Evolutionary conservation across 2,329 filamentous ascomycete genomes (phyloP), one percentile per base, ranked within the genome.

Genomic region (Orbilia javanica): DNA sequence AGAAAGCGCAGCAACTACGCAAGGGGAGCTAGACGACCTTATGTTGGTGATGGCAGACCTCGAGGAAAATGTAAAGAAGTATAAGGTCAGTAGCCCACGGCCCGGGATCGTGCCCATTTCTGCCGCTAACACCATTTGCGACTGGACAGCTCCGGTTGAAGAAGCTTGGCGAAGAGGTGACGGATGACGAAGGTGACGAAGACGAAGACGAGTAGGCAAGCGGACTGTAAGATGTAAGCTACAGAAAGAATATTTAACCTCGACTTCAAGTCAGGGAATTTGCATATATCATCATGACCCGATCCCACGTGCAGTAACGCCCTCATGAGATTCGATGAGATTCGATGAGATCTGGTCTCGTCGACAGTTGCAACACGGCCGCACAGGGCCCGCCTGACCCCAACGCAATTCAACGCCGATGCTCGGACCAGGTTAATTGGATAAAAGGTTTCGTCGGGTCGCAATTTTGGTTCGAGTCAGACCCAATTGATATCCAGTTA

Each of bases 41-140:
- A 85, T 96, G 39, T 92, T 95, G 85, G 90, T 96, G 4, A 93
- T 94, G 84, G 90, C 89, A 13, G 93, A 96, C 82, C 83, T 94
- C 18, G 93, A 96, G 84, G 91, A 93, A 67, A 95, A 94, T 85
- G 86, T 90, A 60, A 87, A 88, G 48, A 89, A 89, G 81, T 93
- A 95, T 82, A 95, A 93, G 87, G 91, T 92, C 84, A 80, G 87
- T 83, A 44, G 44, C 20, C 42, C 6, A 74, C 25, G 44, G 44
- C 20, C 42, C 6, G 75, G 25, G n/a, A n/a, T 44, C 27, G 5
- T 31, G 22, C 15, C 18, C n/a, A 36, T 2, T 18, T 20, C 20
- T 25, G 27, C 55, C 27, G n/a, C 20, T 27, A 42, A 53, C 62
- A 63, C 69, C 75, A 42, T 63, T 73, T 4, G 79, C 79, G 5